Percentiles rank a stretch among this genome's conserved stretches.
Evolutionary conservation across 441 rosid species (phyloP).

Genomic region (Pelargonium cotyledonis): DNA sequence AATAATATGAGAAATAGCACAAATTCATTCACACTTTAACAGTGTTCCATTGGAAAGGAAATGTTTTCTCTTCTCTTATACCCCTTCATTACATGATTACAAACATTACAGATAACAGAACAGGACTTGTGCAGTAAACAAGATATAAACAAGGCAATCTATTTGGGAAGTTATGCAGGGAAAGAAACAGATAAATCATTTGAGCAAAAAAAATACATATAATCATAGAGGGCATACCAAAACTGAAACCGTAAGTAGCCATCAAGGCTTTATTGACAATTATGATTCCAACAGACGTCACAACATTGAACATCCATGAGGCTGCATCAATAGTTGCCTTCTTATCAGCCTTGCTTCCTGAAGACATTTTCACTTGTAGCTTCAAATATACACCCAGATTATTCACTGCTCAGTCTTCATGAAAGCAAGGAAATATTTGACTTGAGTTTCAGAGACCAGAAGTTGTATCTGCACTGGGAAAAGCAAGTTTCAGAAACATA

Average conservation of each 20-base stretch:
- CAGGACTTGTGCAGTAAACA: too few species aligned
- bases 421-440: slow-evolving; percentile 1
- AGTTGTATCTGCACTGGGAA: slow-evolving; percentile 1
- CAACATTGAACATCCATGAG: slow-evolving; percentile 82
- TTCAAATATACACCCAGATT: slow-evolving; percentile 16
- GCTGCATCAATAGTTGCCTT: slow-evolving; percentile 64
- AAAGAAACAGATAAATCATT: too few species aligned
- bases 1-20: too few species aligned
- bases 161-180: too few species aligned
- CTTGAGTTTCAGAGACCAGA: neutral
- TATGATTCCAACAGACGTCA: slow-evolving; percentile 70
- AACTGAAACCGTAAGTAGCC: slow-evolving; percentile 75
- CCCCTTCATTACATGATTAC: neutral
- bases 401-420: slow-evolving; percentile 28
- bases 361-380: slow-evolving; percentile 36
- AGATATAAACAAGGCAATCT: too few species aligned
- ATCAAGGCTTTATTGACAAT: slow-evolving; percentile 69
- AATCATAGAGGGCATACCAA: slow-evolving; percentile 33
- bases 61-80: too few species aligned
- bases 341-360: slow-evolving; percentile 51
- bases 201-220: neutral
- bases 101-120: neutral
- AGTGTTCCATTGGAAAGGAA: too few species aligned
- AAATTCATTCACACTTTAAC: too few species aligned
- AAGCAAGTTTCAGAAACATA: neutral